phyloP scores from a whole-genome alignment of 305 asterid species.

The Ilex paraguariensis region DNA sequence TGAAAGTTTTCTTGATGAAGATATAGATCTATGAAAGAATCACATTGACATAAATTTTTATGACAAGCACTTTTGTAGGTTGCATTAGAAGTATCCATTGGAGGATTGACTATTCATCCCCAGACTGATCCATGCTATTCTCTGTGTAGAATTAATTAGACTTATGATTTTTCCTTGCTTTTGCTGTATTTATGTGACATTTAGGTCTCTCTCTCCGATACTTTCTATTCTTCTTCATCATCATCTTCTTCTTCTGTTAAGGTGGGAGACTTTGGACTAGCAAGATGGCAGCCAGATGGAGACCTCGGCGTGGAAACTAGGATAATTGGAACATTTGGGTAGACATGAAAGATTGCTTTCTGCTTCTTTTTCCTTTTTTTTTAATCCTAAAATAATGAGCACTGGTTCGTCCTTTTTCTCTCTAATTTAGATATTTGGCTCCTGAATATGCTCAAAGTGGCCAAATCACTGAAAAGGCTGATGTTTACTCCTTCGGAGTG shows the following conservation, averaged over 20 bases:
- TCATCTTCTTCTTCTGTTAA: slow-evolving; percentile 9
- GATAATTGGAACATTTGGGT: slow-evolving; percentile 83
- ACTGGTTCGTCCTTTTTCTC: not conserved
- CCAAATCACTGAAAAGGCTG: slow-evolving; percentile 70
- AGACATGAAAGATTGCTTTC: not conserved
- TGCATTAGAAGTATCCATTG: no score
- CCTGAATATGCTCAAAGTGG: slow-evolving; percentile 89
- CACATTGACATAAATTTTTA: no score
- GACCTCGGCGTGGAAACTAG: slow-evolving; percentile 49
- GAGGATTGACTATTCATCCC: no score
- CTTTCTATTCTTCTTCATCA: not conserved
- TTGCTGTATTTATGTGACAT: no score
- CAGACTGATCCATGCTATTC: no score
- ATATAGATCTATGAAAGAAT: no score
- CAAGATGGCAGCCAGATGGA: slow-evolving; percentile 69
- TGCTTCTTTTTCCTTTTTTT: not conserved
- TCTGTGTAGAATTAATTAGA: no score
- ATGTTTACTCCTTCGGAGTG: slow-evolving; percentile 74
- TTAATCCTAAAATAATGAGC: no score
- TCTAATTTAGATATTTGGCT: slow-evolving; percentile 45
- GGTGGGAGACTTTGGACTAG: slow-evolving; percentile 95
- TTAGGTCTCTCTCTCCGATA: no score
- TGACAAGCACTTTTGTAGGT: no score
- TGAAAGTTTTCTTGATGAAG: no score
- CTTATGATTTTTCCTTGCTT: no score